A percentile compares a stretch with the other conserved stretches of the same genome.
Evolutionary conservation across 2,329 filamentous ascomycete genomes (phyloP).

Genomic region (Colletotrichum zoysiae): DNA sequence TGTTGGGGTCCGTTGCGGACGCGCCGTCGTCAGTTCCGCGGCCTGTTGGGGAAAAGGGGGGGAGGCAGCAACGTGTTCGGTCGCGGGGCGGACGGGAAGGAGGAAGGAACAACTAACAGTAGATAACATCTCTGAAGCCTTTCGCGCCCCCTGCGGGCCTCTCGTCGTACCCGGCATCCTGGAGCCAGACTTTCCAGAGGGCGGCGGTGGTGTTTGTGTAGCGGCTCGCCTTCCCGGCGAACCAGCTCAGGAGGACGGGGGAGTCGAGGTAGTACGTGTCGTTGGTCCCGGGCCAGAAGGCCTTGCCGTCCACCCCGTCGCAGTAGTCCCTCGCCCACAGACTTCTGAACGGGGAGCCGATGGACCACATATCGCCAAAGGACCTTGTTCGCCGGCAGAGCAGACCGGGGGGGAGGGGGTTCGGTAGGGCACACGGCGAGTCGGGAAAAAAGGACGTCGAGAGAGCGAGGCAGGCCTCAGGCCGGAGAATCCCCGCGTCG

Average conservation of each 20-base stretch:
- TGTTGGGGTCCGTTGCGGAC: background rate
- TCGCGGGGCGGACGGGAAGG: no score
- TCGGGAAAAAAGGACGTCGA: no score
- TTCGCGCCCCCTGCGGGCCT: background rate
- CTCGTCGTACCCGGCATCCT: background rate
- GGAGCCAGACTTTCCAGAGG: conserved; percentile 1
- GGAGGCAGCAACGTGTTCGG: no score
- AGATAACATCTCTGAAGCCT: background rate
- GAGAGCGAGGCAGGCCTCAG: no score
- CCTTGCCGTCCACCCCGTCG: background rate
- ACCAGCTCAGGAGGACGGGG: background rate
- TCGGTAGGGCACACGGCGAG: no score
- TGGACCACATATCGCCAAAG: background rate
- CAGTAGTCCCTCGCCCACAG: background rate
- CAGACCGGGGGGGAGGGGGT: no score
- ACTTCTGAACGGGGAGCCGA: background rate
- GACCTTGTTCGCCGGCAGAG: no score
- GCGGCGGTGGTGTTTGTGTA: background rate
- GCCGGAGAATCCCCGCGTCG: no score
- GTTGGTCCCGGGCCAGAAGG: background rate
- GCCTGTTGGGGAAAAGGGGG: no score
- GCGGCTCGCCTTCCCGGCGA: background rate
- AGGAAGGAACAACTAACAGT: background rate
- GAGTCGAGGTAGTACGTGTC: background rate
- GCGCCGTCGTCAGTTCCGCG: no score